Evolutionary conservation across 2,329 filamentous ascomycete species (phyloP), one percentile per base, ranked within the genome.

Genomic region (Calycina herbarum): DNA sequence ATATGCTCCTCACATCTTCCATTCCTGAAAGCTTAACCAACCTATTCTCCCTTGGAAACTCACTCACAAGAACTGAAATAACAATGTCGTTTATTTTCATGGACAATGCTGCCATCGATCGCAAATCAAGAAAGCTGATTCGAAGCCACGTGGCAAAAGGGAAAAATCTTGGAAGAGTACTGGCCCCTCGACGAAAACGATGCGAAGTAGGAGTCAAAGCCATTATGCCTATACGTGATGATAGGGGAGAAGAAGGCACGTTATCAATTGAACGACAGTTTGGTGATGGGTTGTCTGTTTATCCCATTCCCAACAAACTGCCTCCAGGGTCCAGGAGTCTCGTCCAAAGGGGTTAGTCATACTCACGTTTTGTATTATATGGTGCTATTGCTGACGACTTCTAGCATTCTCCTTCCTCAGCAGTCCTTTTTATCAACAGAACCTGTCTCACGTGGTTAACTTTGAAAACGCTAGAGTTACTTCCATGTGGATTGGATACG

Each of bases 401-500:
- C 24, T 59, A 67, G 67, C 61, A 31, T 65, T 69, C 54, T 59
- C 59, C 1, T 68, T 68, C 31, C 24, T 68, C 27, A 67, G 45
- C 38, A 57, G 60, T 15, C 62, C 67, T 58, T 54, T 42, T 27
- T 38, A 65, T n/a, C 31, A 57, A 17, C 48, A 48, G 13, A 65
- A 67, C 29, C 48, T 68, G 13, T 29, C 40, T 31, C 48, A 64
- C 57, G 62, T 45, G 8, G 24, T 68, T 58, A 59, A 65, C 24
- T 59, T 59, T 13, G 40, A 45, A n/a, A 45, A n/a, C 15, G 42
- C 64, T 20, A 42, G 33, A 17, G 15, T 33, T 45, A 59, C 42
- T 15, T 60, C 63, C 29, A 68, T 72, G 10, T 76, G 74, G 69
- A 59, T 75, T 10, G 58, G 69, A 57, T 72, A 71, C 63, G 69